Evolutionary conservation across 352 stramenopile species (phyloP), one percentile per base, ranked within the genome.

Genomic region (Pythium plurisporium): DNA sequence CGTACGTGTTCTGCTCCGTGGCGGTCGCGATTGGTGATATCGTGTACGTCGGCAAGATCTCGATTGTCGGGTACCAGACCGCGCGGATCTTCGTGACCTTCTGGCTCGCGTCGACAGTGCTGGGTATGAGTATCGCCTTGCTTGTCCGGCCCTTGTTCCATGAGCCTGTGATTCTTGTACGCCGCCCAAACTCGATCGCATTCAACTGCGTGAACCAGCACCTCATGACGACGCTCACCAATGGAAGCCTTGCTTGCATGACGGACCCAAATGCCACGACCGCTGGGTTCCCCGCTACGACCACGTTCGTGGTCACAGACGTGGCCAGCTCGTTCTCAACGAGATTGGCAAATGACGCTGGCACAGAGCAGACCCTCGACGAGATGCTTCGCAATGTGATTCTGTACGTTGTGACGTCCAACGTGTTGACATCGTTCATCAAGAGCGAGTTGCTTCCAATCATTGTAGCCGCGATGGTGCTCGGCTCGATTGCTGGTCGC

Each of bases 1-100:
- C 82, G 7, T 82, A 89, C 48, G 79, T 93, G 5, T 93, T 93
- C 66, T 91, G 76, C 56, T 78, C 75, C 0, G 78, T 93, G n/a
- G 76, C 79, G 0, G 76, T 91, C 10, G 79, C 77, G 25, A 74
- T 89, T 9, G 77, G 73, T 0, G 80, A 91, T 52, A 82, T 89
- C 27, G 69, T 92, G 26, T 82, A 77, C 30, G 72, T 88, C 8
- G 80, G 80, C 34, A 89, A 88, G 57, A 67, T 86, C 5, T 87
- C 76, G 8, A 65, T 84, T 22, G 59, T 93, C 15, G 79, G 77
- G 5, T 44, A 77, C 5, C 73, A 86, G 50, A 93, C 82, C 7
- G 58, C 83, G 36, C 72, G 74, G 52, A 71, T 89, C 44, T 87
- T 88, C 38, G 40, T 66, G 5, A 63, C 73, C 17, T 70, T 79